Evolutionary conservation across 306 rosid species (phyloP), one percentile per base, ranked within the genome.

Genomic region (Delonix regia): DNA sequence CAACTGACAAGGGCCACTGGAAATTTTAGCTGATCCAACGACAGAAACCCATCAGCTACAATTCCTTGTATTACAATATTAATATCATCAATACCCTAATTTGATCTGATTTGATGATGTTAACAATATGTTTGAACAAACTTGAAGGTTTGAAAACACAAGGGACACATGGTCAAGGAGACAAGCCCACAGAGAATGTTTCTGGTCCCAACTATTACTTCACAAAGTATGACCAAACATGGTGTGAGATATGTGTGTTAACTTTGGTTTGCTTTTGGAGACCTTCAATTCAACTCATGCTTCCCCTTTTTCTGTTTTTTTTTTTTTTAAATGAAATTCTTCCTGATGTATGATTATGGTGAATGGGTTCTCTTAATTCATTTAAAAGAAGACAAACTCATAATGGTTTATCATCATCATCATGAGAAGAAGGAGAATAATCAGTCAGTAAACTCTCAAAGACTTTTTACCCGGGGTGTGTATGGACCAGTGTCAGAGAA

Each of bases 171-270:
- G 86, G 92, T 92, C 90, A 88, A 86, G 87, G 95, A 83, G 96
- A 92, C 93, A 90, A 30, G 84, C 3, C 18, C 18, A 85, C 90
- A 87, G 90, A 79, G 90, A 84, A 86, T 90, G 94, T 92, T 87
- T 85, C 87, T 77, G 91, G 88, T 92, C 88, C 84, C 89, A 74
- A 61, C 49, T 10, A n/a, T n/a, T n/a, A 21, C 56, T 56, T 68
- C 76, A 41, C 49, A 82, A 80, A 79, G 53, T 60, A 47, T 74
- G 89, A 82, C 82, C 42, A 57, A 77, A 83, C 81, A 53, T 73
- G 75, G 65, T 62, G 81, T 77, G 85, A 78, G 36, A n/a, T n/a
- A 64, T 34, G n/a, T 9, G 11, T 28, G 30, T 53, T n/a, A n/a
- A n/a, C n/a, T 53, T 30, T 78, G 48, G 69, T 71, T 75, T 56